Evolutionary conservation across 805 yeast species (phyloP).

Genomic region (Lipomyces sp.): DNA sequence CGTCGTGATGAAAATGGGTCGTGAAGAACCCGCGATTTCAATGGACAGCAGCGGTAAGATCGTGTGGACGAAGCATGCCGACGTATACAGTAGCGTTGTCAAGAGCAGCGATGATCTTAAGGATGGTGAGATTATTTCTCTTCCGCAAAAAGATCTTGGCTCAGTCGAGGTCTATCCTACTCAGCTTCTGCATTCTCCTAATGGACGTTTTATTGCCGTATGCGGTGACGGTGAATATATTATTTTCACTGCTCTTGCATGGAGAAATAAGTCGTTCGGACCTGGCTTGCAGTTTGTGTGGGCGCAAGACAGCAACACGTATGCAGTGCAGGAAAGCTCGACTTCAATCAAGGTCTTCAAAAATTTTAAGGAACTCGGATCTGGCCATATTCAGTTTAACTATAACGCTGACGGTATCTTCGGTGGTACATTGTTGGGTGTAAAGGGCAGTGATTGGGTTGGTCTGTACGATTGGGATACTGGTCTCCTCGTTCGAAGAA

Average conservation of each 20-base stretch:
- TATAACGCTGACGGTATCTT: slow-evolving; percentile 75
- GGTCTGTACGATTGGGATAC: slow-evolving; percentile 93
- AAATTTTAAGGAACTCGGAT: slow-evolving; percentile 76
- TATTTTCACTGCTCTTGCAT: slow-evolving; percentile 92
- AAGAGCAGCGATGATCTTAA: slow-evolving; percentile 47
- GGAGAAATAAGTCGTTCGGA: slow-evolving; percentile 96
- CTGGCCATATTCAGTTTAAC: slow-evolving; percentile 60
- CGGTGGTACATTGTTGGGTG: slow-evolving; percentile 86
- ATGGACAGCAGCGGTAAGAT: slow-evolving; percentile 92
- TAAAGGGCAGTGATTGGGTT: slow-evolving; percentile 69
- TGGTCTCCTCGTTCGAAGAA: slow-evolving; percentile 77
- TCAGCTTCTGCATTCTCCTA: slow-evolving; percentile 85
- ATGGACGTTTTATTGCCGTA: slow-evolving; percentile 94
- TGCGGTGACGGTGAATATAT: slow-evolving; percentile 98
- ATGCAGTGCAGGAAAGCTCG: slow-evolving; percentile 72
- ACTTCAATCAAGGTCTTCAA: slow-evolving; percentile 68
- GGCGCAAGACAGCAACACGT: slow-evolving; percentile 87
- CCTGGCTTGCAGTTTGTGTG: slow-evolving; percentile 87
- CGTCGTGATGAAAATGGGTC: slow-evolving; percentile 83
- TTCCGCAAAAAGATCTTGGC: slow-evolving; percentile 90
- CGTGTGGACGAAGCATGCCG: slow-evolving; percentile 87
- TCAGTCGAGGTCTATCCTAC: slow-evolving; percentile 90
- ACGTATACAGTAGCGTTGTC: slow-evolving; percentile 78
- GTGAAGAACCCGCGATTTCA: slow-evolving; percentile 88
- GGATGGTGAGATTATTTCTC: slow-evolving; percentile 76